Evolutionary conservation across 768 basidiomycete genomes (phyloP).

Genomic region (Candolleomyces eurysporus): DNA sequence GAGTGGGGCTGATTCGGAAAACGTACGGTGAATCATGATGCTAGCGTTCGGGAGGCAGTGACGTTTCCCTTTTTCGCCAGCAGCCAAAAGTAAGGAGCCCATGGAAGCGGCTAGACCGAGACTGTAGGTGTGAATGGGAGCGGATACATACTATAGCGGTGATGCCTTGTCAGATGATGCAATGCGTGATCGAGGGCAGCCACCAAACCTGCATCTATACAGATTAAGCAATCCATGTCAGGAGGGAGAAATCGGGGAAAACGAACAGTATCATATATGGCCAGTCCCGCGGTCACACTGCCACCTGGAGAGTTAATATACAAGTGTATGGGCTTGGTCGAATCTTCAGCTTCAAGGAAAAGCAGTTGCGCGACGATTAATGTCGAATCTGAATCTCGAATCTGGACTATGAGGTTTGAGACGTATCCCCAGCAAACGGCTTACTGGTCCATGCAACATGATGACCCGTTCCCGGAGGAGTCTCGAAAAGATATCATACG

Average conservation of each 20-base stretch:
- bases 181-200: conserved; percentile 8
- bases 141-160: conserved; percentile 75
- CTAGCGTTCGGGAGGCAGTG: conserved; percentile 91
- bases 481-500: conserved; percentile 95
- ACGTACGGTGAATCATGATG: conserved; percentile 97
- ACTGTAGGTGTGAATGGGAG: conserved; percentile 96
- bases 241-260: conserved; percentile 15
- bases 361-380: conserved; percentile 89
- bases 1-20: not conserved
- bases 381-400: conserved; percentile 86
- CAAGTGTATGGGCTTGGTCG: conserved; percentile 89
- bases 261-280: conserved; percentile 94
- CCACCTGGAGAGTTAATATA: conserved; percentile 98
- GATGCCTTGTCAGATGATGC: conserved; percentile 9
- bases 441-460: conserved; percentile 90
- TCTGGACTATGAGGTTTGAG: conserved; percentile 47
- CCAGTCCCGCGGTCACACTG: conserved; percentile 92
- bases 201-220: conserved; percentile 60
- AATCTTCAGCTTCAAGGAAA: conserved; percentile 94
- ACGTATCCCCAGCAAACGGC: conserved; percentile 21
- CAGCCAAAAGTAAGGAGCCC: conserved; percentile 91
- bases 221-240: not conserved
- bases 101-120: conserved; percentile 94
- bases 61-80: conserved; percentile 87
- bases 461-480: conserved; percentile 91